Evolutionary conservation across 129 eudicot species (phyloP).

Genomic region (Gnaphalium uliginosum): DNA sequence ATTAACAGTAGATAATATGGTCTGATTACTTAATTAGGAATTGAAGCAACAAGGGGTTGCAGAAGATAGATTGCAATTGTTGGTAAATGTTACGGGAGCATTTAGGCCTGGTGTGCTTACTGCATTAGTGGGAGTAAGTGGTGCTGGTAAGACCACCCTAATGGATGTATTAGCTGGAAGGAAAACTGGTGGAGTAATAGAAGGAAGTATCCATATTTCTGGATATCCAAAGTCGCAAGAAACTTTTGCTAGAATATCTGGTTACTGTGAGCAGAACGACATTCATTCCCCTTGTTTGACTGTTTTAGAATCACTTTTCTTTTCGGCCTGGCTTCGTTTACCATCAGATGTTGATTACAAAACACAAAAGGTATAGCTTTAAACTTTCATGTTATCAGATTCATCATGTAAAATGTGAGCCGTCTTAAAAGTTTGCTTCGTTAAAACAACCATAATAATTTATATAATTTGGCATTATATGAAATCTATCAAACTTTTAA

Average conservation of each 20-base stretch:
- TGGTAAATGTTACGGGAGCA: constrained; percentile 87
- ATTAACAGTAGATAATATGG: constrained; percentile 10
- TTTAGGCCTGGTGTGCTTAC: constrained; percentile 98
- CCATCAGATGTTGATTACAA: constrained; percentile 74
- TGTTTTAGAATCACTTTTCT: constrained; percentile 85
- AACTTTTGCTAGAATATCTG: constrained; percentile 94
- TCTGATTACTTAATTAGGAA: constrained; percentile 52
- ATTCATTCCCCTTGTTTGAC: constrained; percentile 96
- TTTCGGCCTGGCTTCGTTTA: constrained; percentile 96
- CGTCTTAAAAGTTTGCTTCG: neutral
- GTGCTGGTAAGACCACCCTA: constrained; percentile 98
- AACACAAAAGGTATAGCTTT: constrained; percentile 73
- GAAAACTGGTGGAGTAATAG: constrained; percentile 94
- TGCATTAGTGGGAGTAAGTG: constrained; percentile 98
- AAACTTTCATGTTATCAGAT: neutral
- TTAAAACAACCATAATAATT: neutral
- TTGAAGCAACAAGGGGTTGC: constrained; percentile 82
- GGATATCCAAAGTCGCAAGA: constrained; percentile 91
- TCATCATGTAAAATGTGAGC: neutral
- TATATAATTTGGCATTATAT: too few species aligned
- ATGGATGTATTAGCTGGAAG: constrained; percentile 98
- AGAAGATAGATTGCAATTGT: constrained; percentile 76
- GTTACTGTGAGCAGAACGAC: constrained; percentile 98
- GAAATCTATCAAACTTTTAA: too few species aligned
- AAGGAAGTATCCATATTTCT: constrained; percentile 79